Evolutionary conservation across 768 basidiomycete genomes (phyloP).

Genomic region (Xerocomellus intermedius): DNA sequence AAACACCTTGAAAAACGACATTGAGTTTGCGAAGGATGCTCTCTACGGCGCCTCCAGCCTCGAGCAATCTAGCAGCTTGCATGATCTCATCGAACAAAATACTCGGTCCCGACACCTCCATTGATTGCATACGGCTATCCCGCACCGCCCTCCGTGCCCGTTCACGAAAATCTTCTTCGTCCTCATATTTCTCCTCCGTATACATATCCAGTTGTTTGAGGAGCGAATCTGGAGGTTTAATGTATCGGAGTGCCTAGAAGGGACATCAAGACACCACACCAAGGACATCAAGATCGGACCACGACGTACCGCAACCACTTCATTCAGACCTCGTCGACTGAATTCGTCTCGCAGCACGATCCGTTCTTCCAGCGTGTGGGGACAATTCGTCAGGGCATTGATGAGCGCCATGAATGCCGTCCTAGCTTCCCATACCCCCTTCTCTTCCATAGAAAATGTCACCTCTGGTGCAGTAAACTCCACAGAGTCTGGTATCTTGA

Average conservation of each 20-base stretch:
- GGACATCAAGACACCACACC: background rate
- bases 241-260: constrained; percentile 66
- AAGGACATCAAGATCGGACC: background rate
- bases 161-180: constrained; percentile 82
- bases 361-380: constrained; percentile 75
- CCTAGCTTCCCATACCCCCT: constrained; percentile 80
- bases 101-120: constrained; percentile 48
- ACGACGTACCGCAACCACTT: constrained; percentile 73
- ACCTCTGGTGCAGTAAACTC: constrained; percentile 33
- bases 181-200: constrained; percentile 86
- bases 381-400: constrained; percentile 72
- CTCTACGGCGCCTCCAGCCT: constrained; percentile 39
- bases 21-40: constrained; percentile 58
- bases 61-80: constrained; percentile 49
- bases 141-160: constrained; percentile 44
- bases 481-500: constrained; percentile 52
- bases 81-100: constrained; percentile 60
- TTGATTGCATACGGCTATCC: constrained; percentile 20
- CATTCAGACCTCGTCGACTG: constrained; percentile 75
- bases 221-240: constrained; percentile 73
- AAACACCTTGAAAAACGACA: constrained; percentile 54
- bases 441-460: constrained; percentile 51
- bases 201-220: constrained; percentile 80
- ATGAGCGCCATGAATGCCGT: constrained; percentile 73
- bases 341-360: constrained; percentile 82